Evolutionary conservation across 2,329 filamentous ascomycete species (phyloP), one percentile per base, ranked within the genome.

Genomic region (Dothistroma pini): DNA sequence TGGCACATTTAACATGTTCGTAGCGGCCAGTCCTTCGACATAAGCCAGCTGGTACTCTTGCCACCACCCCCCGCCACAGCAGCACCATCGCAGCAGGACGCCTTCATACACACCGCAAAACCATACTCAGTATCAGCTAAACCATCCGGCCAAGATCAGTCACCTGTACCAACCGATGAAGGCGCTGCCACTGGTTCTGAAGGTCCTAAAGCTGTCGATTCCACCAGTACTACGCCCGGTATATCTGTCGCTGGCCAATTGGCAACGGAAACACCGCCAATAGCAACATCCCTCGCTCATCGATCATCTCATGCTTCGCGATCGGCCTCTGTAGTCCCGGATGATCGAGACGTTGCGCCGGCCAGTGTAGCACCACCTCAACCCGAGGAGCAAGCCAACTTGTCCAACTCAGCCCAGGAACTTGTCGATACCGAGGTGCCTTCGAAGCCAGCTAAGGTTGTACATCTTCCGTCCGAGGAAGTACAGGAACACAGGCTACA

Each of bases 21-120:
- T 68, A 86, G 84, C 79, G 81, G 82, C 68, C 82, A 80, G 63
- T 78, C 77, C 71, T 86, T 85, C 75, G 77, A 84, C 72, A 81
- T 84, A 73, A 73, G 78, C 66, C 82, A 82, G 44, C 55, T 54
- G 38, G 56, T 63, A 52, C 60, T 63, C 25, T 57, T 62, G 14
- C 61, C 59, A 54, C 57, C 63, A n/a, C 41, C 60, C n/a, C 56
- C 77, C 84, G 48, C 82, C 80, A 55, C 63, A 72, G 70, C 60
- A 72, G 72, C 49, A 54, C 61, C 44, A 64, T 60, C 68, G 63
- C 64, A 57, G 60, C 61, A 69, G 68, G 69, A 67, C 58, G 67
- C 57, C 44, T 57, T 68, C 60, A 70, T 69, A 71, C 69, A 63
- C 51, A 51, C 58, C 59, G 62, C 68, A 55, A 69, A 72, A 61